Conservation (phyloP, 2,329 filamentous ascomycete genomes). For the Pseudocercospora eumusae region DNA sequence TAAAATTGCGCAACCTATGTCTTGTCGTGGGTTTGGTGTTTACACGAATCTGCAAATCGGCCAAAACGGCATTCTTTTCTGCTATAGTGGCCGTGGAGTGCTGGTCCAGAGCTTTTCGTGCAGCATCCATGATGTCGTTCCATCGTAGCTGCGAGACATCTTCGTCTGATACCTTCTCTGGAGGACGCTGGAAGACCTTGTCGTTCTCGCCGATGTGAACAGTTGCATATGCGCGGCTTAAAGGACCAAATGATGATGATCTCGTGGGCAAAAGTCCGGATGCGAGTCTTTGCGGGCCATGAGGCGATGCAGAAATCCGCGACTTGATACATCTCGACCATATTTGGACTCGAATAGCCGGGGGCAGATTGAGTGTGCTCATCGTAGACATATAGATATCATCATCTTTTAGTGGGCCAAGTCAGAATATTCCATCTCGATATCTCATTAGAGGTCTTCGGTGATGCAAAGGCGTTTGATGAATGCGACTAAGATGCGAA, state of each 20-base stretch:
- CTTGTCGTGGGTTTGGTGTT: conserved; percentile 5
- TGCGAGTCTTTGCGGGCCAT: not conserved
- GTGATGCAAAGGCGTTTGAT: not conserved
- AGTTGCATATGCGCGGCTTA: conserved; percentile 4
- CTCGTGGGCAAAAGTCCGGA: not conserved
- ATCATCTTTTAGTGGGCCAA: not conserved
- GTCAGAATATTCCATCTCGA: not conserved
- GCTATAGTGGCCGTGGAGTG: not conserved
- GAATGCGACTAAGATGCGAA: not conserved
- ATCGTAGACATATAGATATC: not conserved
- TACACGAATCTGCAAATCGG: conserved; percentile 6
- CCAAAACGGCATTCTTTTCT: conserved; percentile 16
- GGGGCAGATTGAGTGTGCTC: conserved; percentile 14
- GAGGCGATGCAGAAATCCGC: not conserved
- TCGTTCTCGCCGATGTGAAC: conserved; percentile 9
- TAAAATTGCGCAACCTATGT: conserved; percentile 3
- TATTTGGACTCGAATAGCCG: conserved; percentile 16
- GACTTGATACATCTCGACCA: conserved; percentile 2
- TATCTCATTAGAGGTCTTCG: not conserved
- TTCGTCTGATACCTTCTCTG: not conserved
- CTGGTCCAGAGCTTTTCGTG: conserved; percentile 10
- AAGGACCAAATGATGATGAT: not conserved
- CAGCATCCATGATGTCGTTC: conserved; percentile 11
- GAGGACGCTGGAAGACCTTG: not conserved
- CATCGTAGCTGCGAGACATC: not conserved